Base-by-base conservation (phyloP, 805 yeast genomes). In the Metschnikowia matae region DNA sequence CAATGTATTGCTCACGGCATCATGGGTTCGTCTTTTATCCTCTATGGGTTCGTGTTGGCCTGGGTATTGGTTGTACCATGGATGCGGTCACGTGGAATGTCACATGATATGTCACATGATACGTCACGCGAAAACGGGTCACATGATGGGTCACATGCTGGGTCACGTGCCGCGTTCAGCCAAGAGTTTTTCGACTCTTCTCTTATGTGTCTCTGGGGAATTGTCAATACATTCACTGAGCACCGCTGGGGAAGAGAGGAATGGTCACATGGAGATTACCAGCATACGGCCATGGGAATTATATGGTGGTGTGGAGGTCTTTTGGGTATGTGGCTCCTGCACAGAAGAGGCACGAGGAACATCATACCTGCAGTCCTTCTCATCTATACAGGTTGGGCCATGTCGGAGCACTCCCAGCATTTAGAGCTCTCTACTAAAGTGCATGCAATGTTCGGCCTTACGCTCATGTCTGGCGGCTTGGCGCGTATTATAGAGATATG, bases 1-100 rank as follows among this genome's bases (percentile, higher is more conserved):
- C 98, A 92, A 68, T 92, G 98, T 66, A 80, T 90, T 38, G 98
- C 98, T 0, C 98, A 92, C 65, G 97, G 97, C 4, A 88, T 92
- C 53, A 92, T 92, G 98, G 98, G 98, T 0, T 79, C 88, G 21
- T 85, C 96, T 0, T 92, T 92, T 59, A 78, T 92, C 10, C 68
- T 77, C 3, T 92, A 92, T 64, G 96, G 97, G 3, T 82, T 85
- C 53, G 68, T 89, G 10, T 75, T 89, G 58, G 65, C 81, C 2
- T 65, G 83, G 60, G 84, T 89, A 60, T 73, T 92, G 48, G 78
- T 83, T 7, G 69, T 89, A 3, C 92, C 94, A 3, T 83, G 94
- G 91, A 64, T 90, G 58, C 70, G 89, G 44, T 33, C 45, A 42
- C 45, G 45, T 42, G 45, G 38, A n/a, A 20, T 5, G 1, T 17